Percentiles rank a stretch among this genome's conserved stretches.
Evolutionary conservation across 306 rosid genomes (phyloP).

Genomic region (Urtica urens): DNA sequence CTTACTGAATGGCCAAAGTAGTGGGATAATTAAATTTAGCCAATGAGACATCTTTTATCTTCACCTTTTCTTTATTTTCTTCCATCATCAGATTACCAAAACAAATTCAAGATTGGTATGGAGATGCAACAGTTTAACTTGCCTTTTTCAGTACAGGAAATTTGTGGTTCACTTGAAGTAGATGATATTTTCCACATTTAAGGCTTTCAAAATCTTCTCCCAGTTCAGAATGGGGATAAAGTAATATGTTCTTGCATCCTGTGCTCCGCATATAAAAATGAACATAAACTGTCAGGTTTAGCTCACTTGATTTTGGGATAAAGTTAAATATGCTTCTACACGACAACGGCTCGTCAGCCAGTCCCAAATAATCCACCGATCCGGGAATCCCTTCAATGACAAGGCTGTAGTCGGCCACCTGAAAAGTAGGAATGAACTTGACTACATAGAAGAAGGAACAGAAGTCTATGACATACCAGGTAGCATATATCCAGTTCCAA

Average conservation of each 20-base stretch:
- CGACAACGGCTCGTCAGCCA: conserved; percentile 34
- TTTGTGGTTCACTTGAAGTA: conserved; percentile 61
- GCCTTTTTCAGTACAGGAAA: conserved; percentile 60
- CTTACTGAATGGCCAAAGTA: conserved; percentile 6
- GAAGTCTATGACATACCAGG: conserved; percentile 4
- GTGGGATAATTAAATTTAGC: not conserved
- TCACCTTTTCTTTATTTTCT: not conserved
- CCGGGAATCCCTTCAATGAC: conserved; percentile 44
- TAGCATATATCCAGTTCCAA: conserved; percentile 3
- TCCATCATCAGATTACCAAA: not conserved
- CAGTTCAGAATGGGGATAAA: conserved; percentile 19
- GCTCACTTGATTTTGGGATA: conserved; percentile 25
- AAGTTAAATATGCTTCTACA: conserved; percentile 50
- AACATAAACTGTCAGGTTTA: conserved; percentile 27
- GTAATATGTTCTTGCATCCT: conserved; percentile 38
- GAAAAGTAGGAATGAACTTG: conserved; percentile 21
- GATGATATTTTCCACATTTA: conserved; percentile 49
- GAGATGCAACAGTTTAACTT: conserved; percentile 13
- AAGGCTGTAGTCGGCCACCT: conserved; percentile 59
- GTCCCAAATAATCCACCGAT: conserved; percentile 25
- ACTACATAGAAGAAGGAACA: conserved; percentile 18
- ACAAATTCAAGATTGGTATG: conserved; percentile 3
- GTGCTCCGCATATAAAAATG: conserved; percentile 43
- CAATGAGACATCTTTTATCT: not conserved
- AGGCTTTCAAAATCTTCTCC: conserved; percentile 31